Evolutionary conservation across 305 asterid species (phyloP).

Genomic region (Fraxinus greggii): DNA sequence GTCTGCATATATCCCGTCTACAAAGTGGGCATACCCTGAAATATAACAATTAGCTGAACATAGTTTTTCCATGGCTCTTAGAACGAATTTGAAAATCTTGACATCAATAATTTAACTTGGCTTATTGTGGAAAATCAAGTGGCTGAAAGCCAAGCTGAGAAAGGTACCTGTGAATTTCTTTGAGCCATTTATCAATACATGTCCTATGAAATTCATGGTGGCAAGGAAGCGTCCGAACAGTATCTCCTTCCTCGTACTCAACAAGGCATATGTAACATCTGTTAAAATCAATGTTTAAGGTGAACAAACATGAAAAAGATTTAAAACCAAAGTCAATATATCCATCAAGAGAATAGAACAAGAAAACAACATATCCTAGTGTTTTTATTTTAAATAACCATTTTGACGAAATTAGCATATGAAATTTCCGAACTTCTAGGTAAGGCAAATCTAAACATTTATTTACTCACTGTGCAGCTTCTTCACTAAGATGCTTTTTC

Average conservation of each 20-base stretch:
- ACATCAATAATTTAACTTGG: neutral
- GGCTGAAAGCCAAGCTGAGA: neutral
- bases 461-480: conserved; percentile 73
- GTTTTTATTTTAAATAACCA: neutral
- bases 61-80: neutral
- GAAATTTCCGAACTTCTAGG: neutral
- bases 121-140: neutral
- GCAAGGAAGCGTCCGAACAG: conserved; percentile 68
- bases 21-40: conserved; percentile 7
- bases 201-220: conserved; percentile 80
- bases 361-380: neutral
- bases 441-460: neutral
- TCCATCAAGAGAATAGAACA: conserved; percentile 1
- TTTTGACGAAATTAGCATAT: neutral
- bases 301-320: neutral
- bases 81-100: neutral
- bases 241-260: conserved; percentile 90
- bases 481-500: conserved; percentile 56
- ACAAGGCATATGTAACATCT: conserved; percentile 97
- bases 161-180: conserved; percentile 86
- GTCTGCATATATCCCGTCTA: conserved; percentile 7
- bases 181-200: conserved; percentile 94
- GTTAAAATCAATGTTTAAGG: conserved; percentile 23
- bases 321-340: neutral
- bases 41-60: neutral